phyloP scores from a whole-genome alignment of 1,139 yeast genomes.

The Pichia norvegensis region DNA sequence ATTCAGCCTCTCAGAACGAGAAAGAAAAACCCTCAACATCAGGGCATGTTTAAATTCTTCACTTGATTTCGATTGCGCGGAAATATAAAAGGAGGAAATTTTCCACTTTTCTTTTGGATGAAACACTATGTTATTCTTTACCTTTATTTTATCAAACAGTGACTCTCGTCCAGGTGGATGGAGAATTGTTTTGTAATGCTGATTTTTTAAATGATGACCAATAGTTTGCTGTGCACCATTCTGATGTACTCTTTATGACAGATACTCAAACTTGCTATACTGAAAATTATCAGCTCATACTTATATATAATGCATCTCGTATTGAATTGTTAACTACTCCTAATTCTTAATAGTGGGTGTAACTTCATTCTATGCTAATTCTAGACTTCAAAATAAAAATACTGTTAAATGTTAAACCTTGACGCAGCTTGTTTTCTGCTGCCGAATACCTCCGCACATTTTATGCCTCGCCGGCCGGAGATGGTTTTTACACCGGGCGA shows the following conservation, averaged over 20 bases:
- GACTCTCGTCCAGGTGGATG: neutral
- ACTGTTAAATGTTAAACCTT: too few relatives aligned
- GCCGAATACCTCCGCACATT: neutral
- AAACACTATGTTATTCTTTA: neutral
- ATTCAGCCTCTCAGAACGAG: neutral
- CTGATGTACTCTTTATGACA: slow-evolving; percentile 31
- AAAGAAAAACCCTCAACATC: neutral
- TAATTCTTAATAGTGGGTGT: too few relatives aligned
- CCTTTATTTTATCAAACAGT: neutral
- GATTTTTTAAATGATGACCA: slow-evolving; percentile 26
- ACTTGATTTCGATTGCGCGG: neutral
- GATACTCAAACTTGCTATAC: slow-evolving; percentile 14
- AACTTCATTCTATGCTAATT: too few relatives aligned
- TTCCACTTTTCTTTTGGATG: neutral
- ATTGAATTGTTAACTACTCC: too few relatives aligned
- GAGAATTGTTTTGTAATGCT: neutral
- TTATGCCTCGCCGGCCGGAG: neutral
- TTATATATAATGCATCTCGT: too few relatives aligned
- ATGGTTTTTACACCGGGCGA: too few relatives aligned
- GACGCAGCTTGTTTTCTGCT: too few relatives aligned
- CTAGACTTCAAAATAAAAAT: neutral
- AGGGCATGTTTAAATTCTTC: neutral
- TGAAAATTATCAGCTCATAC: slow-evolving; percentile 2
- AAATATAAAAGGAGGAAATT: neutral
- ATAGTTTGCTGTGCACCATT: slow-evolving; percentile 28